Percentiles rank a stretch among this genome's conserved stretches.
Conservation (phyloP, 345 rosid species). For the Melaleuca quinquenervia region DNA sequence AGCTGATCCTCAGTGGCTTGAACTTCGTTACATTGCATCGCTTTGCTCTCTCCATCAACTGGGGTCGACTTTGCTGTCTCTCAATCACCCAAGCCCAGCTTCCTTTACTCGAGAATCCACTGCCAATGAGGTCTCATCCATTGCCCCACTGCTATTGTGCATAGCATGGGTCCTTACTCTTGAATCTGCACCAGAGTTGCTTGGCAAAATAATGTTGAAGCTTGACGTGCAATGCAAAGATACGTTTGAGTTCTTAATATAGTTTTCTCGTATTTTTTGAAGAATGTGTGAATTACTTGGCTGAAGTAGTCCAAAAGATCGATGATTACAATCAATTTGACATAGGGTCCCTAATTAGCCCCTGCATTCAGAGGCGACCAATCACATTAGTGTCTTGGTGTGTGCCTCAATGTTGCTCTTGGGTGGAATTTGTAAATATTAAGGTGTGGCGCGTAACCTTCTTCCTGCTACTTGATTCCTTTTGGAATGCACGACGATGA, state of each 20-base stretch:
- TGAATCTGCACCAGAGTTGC: background rate
- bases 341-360: background rate
- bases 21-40: background rate
- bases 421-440: background rate
- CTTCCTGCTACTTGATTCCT: rapidly evolving
- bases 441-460: background rate
- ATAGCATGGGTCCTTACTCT: background rate
- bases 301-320: background rate
- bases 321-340: background rate
- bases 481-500: background rate
- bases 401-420: background rate
- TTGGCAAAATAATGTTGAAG: background rate
- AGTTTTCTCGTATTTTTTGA: background rate
- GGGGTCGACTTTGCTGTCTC: background rate
- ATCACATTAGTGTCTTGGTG: background rate
- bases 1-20: background rate
- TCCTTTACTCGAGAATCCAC: rapidly evolving
- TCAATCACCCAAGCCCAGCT: background rate
- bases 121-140: background rate
- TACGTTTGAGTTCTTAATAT: background rate
- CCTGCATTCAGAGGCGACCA: background rate
- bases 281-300: background rate
- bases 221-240: background rate
- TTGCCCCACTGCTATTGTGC: background rate
- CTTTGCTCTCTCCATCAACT: background rate